A percentile compares a stretch with the other conserved stretches of the same genome.
Conservation (phyloP, 169 alveolate genomes). For the Plasmodium coatneyi region DNA sequence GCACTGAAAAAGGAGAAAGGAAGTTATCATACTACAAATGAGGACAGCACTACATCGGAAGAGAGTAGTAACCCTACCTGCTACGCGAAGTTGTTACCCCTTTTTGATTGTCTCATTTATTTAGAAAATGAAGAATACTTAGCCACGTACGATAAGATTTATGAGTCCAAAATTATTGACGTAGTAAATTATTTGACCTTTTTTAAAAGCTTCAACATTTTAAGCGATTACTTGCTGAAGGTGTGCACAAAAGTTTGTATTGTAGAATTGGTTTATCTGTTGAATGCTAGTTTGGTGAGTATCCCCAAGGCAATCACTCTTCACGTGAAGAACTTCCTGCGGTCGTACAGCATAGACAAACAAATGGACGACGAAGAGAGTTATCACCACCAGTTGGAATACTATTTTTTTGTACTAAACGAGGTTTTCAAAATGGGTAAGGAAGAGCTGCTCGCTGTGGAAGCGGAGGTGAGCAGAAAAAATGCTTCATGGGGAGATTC, state of each 20-base stretch:
- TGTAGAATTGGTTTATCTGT: conserved; percentile 47
- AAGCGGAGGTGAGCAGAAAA: background rate
- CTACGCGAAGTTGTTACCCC: conserved; percentile 16
- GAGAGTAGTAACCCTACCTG: background rate
- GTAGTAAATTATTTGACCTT: conserved; percentile 17
- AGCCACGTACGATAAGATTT: conserved; percentile 49
- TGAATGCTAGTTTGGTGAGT: conserved; percentile 18
- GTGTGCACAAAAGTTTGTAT: conserved; percentile 28
- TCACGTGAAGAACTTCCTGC: conserved; percentile 7
- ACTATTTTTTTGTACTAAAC: conserved; percentile 46
- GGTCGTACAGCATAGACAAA: background rate
- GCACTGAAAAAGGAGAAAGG: conserved; percentile 4
- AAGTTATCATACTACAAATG: background rate
- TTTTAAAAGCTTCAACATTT: conserved; percentile 23
- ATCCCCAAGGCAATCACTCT: conserved; percentile 25
- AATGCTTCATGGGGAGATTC: background rate
- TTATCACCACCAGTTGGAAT: background rate
- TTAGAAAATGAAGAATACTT: conserved; percentile 42
- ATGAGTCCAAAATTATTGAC: conserved; percentile 53
- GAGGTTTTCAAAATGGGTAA: conserved; percentile 24
- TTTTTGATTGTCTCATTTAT: conserved; percentile 46
- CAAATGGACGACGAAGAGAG: conserved; percentile 2
- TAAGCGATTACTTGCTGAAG: conserved; percentile 33
- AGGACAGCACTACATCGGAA: background rate
- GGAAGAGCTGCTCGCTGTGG: conserved; percentile 8